Base-by-base conservation (phyloP, 768 basidiomycete genomes). In the Xerocomellus dryophilus region DNA sequence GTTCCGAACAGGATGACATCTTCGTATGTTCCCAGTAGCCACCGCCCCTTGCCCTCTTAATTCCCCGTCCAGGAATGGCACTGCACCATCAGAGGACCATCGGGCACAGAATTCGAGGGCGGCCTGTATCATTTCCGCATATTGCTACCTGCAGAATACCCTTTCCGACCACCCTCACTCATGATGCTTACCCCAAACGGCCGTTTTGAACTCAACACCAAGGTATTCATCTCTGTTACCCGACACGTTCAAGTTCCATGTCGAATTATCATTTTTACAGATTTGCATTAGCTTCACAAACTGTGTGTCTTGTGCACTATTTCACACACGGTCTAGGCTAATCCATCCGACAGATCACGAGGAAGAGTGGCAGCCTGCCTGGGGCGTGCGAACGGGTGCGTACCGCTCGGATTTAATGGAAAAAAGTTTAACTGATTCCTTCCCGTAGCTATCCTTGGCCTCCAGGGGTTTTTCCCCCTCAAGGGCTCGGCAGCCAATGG, bases 61-160 rank as follows among this genome's bases (percentile, higher is more conserved):
- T 61, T 42, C 54, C 31, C 48, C 47, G n/a, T 38, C 20, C 11
- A 86, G 77, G 83, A 95, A 78, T 98, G 96, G 96, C 95, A 98
- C 67, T 97, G 93, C 67, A 98, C 96, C n/a, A 78, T 98, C 50
- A 85, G 93, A 56, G 96, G 95, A 2, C 83, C 94, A 1, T 66
- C 80, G 14, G 91, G 85, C 15, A 94, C 93, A 35, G 94, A 98
- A 67, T 98, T 88, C 57, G 90, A 93, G 70, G 93, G 91, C 49
- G 96, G 95, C 42, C 74, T 97, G n/a, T 98, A 98, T 73, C 96
- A 98, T 73, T 88, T 97, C 69, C 85, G 94, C 52, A 88, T 96
- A 64, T 72, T 91, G 25, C 76, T 97, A 8, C 94, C 95, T 12
- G 86, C 93, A 49, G 91, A 93, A 75, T 98, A 98, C 70, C 96